phyloP scores from a whole-genome alignment of 345 rosid species.

The Zanthoxylum bungeanum region DNA sequence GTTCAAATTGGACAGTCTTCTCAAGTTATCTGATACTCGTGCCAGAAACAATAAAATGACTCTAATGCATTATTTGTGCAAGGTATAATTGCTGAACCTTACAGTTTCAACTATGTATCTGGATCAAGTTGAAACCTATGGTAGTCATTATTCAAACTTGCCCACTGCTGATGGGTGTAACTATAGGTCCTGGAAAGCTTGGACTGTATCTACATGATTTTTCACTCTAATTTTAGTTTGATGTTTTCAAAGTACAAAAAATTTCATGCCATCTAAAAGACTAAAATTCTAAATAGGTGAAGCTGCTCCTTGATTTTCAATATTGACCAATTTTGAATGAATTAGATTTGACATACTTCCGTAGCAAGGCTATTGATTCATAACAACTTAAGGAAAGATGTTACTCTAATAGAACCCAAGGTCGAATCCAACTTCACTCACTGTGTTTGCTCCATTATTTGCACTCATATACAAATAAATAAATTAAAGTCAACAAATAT shows the following conservation, averaged over 20 bases:
- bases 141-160: not conserved
- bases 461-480: not conserved
- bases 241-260: no score
- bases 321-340: not conserved
- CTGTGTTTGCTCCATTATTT: not conserved
- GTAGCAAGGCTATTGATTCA: not conserved
- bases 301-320: not conserved
- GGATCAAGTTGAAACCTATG: not conserved
- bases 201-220: no score
- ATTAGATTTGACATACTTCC: no score
- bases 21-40: slow-evolving; percentile 93
- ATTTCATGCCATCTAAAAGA: no score
- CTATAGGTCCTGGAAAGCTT: not conserved
- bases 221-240: no score
- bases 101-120: not conserved
- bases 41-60: slow-evolving; percentile 97
- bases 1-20: slow-evolving; percentile 96
- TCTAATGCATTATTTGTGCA: slow-evolving; percentile 93
- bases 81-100: slow-evolving; percentile 48
- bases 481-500: no score
- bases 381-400: not conserved
- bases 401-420: not conserved
- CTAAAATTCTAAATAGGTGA: no score
- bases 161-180: not conserved
- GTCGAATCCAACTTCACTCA: not conserved